Base-by-base conservation (phyloP, 2,329 filamentous ascomycete species). In the Juglanconis oblonga region DNA sequence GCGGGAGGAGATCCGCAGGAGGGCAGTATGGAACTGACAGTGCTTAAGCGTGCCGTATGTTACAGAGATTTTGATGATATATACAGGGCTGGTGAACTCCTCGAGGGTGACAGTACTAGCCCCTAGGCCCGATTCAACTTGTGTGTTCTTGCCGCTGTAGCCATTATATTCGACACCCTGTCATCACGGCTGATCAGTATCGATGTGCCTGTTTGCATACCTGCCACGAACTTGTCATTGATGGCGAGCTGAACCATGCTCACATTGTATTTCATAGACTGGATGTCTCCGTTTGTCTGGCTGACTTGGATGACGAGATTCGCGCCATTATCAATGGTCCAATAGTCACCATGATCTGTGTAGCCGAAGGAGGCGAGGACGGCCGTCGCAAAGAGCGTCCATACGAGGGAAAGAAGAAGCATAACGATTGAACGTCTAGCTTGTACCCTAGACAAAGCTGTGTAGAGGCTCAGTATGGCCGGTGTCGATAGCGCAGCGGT, bases 341-440 rank as follows among this genome's bases (percentile, higher is more conserved):
- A 76, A 61, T 74, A 73, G 40, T 66, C 70, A 31, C 70, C 72
- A 54, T 72, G 68, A 31, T 77, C 74, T 1, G 69, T 72, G 64
- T 72, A 77, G 31, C 75, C 75, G 67, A 72, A 77, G 6, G 70
- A 72, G 38, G 75, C 75, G 4, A 71, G 67, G 29, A 70, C 74
- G 42, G 62, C 64, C 10, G 68, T 71, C 65, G 64, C 65, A 52
- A 66, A 68, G 47, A 68, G 61, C n/a, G 67, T 61, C 42, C 63
- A 68, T 17, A 72, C 52, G 24, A 68, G 55, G 4, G 66, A 61
- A 29, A 72, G 51, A 4, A 72, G 50, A 57, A 72, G 57, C 70
- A 72, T 71, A 4, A 45, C 65, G 24, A 49, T 24, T 24, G 11
- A 45, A 53, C 17, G 42, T 45, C 33, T 56, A 40, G 53, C 2